Evolutionary conservation across 805 yeast species (phyloP).

Genomic region (Spencermartinsiella europaea): DNA sequence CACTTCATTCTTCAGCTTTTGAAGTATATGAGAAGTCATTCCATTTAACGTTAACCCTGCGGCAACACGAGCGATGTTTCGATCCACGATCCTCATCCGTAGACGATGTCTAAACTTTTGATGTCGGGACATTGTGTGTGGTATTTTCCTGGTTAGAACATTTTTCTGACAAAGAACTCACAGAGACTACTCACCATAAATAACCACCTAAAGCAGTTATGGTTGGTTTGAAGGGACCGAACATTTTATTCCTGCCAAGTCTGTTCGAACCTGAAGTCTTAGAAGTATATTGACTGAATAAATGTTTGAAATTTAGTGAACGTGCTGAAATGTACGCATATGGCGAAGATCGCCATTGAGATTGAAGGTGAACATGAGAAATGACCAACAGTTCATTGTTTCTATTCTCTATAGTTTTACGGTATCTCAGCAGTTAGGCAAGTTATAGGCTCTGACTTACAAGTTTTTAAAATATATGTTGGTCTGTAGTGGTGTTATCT

Average conservation of each 20-base stretch:
- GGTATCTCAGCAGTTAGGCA: too few species aligned
- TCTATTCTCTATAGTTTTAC: too few species aligned
- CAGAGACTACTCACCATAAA: conserved; percentile 48
- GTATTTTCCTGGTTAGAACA: conserved; percentile 53
- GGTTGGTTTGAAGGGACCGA: conserved; percentile 68
- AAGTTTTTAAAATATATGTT: too few species aligned
- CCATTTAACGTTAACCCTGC: conserved; percentile 40
- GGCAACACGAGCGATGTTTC: conserved; percentile 62
- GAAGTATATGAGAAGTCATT: conserved; percentile 32
- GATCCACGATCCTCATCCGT: conserved; percentile 77
- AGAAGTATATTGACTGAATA: background rate
- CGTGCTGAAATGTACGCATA: background rate
- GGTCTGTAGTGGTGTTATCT: too few species aligned
- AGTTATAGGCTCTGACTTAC: too few species aligned
- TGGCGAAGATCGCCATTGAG: too few species aligned
- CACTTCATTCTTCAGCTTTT: conserved; percentile 39
- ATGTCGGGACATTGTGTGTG: conserved; percentile 70
- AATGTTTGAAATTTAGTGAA: background rate
- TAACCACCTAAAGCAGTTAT: conserved; percentile 61
- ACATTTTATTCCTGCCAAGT: conserved; percentile 41
- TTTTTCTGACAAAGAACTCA: too few species aligned
- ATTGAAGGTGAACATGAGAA: too few species aligned
- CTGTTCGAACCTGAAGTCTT: background rate
- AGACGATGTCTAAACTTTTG: conserved; percentile 83
- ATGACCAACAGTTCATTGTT: too few species aligned